A percentile compares a stretch with the other conserved stretches of the same genome.
Evolutionary conservation across 129 eudicot species (phyloP).

Genomic region (Scalesia atractyloides): DNA sequence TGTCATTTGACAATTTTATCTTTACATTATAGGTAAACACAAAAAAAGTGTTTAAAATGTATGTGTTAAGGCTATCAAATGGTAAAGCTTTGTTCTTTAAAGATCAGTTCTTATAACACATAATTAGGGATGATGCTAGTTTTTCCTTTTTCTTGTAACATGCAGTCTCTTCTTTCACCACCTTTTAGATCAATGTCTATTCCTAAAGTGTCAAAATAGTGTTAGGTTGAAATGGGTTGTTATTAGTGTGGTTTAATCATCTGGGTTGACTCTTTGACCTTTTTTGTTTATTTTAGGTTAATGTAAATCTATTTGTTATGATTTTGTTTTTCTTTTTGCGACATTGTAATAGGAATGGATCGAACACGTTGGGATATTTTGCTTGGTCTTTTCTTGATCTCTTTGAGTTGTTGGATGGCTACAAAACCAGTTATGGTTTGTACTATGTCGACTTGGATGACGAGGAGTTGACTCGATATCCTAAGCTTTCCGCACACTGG

Average conservation of each 20-base stretch:
- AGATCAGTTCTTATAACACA: background rate
- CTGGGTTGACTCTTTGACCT: background rate
- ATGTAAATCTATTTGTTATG: background rate
- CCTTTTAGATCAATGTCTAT: background rate
- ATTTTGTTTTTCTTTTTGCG: background rate
- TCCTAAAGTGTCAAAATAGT: background rate
- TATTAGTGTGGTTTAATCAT: background rate
- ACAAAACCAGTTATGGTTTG: slow-evolving; percentile 38
- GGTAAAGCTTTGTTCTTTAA: too few relatives aligned
- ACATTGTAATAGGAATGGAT: slow-evolving; percentile 47
- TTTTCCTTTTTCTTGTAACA: background rate
- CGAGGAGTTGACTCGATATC: slow-evolving; percentile 46
- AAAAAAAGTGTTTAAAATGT: background rate
- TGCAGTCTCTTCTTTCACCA: background rate
- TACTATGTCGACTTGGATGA: slow-evolving; percentile 52
- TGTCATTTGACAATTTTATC: background rate
- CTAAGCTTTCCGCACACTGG: slow-evolving; percentile 59
- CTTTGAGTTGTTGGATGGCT: slow-evolving; percentile 38
- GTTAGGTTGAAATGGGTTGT: background rate
- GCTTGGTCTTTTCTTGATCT: slow-evolving; percentile 55
- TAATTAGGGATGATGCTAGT: background rate
- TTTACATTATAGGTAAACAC: too few relatives aligned
- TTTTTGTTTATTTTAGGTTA: too few relatives aligned
- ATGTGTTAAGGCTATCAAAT: too few relatives aligned
- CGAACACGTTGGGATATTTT: slow-evolving; percentile 52